A percentile compares a stretch with the other conserved stretches of the same genome.
These are phyloP conservation scores for Apium graveolens DNA, from an alignment of 129 eudicot species.

Conservation along the genomic window DNA sequence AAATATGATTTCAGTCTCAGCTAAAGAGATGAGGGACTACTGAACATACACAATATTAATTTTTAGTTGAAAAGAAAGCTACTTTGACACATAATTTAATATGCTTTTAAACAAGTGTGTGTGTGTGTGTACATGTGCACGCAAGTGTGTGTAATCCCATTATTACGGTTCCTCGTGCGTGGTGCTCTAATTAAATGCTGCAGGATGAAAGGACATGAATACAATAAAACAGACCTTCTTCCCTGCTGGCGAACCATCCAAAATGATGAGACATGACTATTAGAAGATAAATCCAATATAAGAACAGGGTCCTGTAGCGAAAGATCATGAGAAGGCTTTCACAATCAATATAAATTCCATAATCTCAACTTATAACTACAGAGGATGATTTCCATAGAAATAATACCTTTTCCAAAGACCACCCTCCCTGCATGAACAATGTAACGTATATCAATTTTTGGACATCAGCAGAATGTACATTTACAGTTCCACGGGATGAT, in stretches of 20 bases:
- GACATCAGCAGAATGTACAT: conserved; percentile 72
- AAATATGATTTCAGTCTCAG: background rate
- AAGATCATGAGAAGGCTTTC: background rate
- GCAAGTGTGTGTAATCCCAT: background rate
- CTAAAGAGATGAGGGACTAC: background rate
- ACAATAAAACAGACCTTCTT: conserved; percentile 44
- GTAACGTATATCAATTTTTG: conserved; percentile 64
- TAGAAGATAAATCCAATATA: conserved; percentile 65
- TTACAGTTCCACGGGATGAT: conserved; percentile 66
- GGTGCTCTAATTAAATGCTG: background rate
- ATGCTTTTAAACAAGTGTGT: too few species aligned
- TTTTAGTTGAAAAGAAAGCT: background rate
- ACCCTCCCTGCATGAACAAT: conserved; percentile 70
- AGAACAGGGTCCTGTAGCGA: conserved; percentile 70
- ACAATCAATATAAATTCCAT: background rate
- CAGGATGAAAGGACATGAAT: background rate
- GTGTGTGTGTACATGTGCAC: background rate
- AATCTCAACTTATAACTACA: background rate
- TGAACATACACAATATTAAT: background rate
- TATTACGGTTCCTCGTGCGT: background rate
- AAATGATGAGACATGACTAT: conserved; percentile 73
- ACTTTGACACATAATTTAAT: background rate
- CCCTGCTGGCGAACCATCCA: conserved; percentile 79
- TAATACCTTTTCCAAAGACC: conserved; percentile 81
- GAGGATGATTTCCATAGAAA: background rate